Base-by-base conservation (phyloP, 768 basidiomycete species). In the Mycena rebaudengoi region DNA sequence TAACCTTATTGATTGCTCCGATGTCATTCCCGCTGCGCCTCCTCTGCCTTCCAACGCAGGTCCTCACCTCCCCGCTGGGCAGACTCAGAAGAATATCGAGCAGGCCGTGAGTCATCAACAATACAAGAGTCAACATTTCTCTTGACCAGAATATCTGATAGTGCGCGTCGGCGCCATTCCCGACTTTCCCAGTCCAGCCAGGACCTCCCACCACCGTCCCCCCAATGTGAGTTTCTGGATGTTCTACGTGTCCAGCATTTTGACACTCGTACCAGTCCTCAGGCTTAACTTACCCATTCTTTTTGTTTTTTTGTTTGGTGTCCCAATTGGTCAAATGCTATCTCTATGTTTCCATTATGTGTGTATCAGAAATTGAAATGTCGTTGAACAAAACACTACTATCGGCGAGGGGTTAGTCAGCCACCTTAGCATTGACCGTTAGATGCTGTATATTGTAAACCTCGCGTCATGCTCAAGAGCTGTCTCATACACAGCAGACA, bases 21-120 rank as follows among this genome's bases (percentile, higher is more conserved):
- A 56, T 28, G 55, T 73, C 43, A 67, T 74, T 43, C 71, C 73
- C 33, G 40, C 18, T 25, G 33, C 67, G n/a, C 30, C 18, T 12
- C 62, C 67, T 4, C 25, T 54, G 8, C 33, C 54, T 20, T 54
- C 44, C 25, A 33, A 44, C 35, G 43, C 43, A 12, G 55, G 43
- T 8, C 43, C 55, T 25, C 55, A 56, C 16, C 46, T 64, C 40
- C 66, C 67, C 16, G 69, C 69, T 4, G 67, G 67, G 10, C 48
- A 56, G 53, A 68, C 40, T 8, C 50, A 54, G 23, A 45, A 39
- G 4, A 53, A 70, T 33, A 51, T 70, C 23, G 62, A 70, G 39
- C 67, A 70, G 52, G 69, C 69, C 7, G 55, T 56, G 43, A 25
- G 55, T 54, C 6, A 11, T 53, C 1, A 7, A 8, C n/a, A n/a